Percentiles rank a stretch among this genome's conserved stretches.
These are phyloP conservation scores for Hyphodiscus sp. DNA, from an alignment of 2,329 filamentous ascomycete species.

Conservation along the genomic window DNA sequence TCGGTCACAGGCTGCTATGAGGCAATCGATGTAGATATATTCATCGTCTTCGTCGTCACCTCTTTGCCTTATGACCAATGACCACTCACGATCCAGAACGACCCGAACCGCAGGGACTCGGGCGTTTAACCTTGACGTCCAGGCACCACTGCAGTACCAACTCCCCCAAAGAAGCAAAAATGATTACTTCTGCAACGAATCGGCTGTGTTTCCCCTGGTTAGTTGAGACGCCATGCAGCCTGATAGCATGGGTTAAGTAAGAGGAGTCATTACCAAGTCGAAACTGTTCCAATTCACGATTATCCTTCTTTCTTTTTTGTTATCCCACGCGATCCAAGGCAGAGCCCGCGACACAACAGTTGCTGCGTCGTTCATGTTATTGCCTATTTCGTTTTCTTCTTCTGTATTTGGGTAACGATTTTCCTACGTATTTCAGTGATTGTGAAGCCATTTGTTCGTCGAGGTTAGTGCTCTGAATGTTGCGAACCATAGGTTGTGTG, in stretches of 20 bases:
- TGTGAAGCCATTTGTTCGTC: background rate
- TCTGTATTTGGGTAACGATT: background rate
- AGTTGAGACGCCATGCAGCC: background rate
- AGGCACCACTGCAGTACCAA: background rate
- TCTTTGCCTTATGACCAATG: background rate
- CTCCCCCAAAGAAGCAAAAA: background rate
- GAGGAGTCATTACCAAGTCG: background rate
- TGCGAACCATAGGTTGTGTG: background rate
- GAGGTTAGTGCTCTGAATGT: background rate
- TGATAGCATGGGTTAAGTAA: background rate
- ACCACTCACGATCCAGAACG: background rate
- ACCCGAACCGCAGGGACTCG: background rate
- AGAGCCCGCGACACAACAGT: background rate
- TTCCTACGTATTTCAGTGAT: background rate
- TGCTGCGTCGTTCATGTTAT: background rate
- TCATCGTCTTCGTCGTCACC: background rate
- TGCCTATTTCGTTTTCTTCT: background rate
- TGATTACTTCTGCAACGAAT: too few relatives aligned
- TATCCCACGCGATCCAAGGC: background rate
- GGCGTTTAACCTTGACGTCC: background rate
- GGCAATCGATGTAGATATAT: background rate
- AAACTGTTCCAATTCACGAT: background rate
- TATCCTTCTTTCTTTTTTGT: background rate
- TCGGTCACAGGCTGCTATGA: background rate
- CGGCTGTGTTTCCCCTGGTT: background rate